Evolutionary conservation across 345 rosid species (phyloP).

Genomic region (Schrenkiella parvula): DNA sequence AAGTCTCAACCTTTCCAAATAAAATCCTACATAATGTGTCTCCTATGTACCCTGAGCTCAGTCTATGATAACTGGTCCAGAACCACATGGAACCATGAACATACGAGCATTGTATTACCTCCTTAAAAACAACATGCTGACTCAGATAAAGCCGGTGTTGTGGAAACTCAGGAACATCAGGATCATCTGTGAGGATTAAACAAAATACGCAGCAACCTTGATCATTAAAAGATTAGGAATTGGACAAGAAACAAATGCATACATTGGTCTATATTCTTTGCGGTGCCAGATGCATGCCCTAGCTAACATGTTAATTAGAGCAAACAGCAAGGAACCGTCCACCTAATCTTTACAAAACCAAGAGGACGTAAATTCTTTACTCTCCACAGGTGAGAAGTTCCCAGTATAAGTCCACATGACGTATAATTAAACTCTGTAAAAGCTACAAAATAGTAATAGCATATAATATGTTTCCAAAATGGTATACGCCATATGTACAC

Average conservation of each 20-base stretch:
- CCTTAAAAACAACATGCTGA: constrained; percentile 76
- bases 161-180: constrained; percentile 54
- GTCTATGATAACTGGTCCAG: not conserved
- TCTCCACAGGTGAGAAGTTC: not conserved
- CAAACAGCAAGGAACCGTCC: constrained; percentile 1
- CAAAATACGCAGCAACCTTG: constrained; percentile 7
- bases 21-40: not conserved
- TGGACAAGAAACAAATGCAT: not conserved
- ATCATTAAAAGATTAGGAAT: not conserved
- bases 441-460: not conserved
- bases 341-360: not conserved
- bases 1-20: not conserved
- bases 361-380: not conserved
- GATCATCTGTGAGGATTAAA: constrained; percentile 62
- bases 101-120: constrained; percentile 47
- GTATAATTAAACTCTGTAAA: not conserved
- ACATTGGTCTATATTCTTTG: constrained; percentile 1
- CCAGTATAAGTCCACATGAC: not conserved
- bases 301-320: constrained; percentile 3
- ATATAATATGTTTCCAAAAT: not conserved
- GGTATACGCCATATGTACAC: not conserved
- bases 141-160: constrained; percentile 69
- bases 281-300: not conserved
- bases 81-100: constrained; percentile 7
- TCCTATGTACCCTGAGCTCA: not conserved